These are phyloP conservation scores for Pythium periplocum DNA, from an alignment of 352 stramenopile species.

Conservation along the genomic window DNA sequence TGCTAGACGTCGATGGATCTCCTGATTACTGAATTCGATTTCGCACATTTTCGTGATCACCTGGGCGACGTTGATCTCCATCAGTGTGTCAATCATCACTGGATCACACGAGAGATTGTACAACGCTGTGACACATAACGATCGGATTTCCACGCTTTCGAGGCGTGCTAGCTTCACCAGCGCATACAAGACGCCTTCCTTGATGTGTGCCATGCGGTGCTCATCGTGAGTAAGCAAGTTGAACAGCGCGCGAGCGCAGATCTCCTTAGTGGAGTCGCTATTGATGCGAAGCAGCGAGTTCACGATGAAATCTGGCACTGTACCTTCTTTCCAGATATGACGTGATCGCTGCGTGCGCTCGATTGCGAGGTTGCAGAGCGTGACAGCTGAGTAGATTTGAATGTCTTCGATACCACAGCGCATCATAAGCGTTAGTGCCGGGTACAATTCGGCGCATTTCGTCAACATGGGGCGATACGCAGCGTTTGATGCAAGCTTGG, in stretches of 20 bases:
- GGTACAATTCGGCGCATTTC: conserved; percentile 67
- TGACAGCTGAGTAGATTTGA: conserved; percentile 86
- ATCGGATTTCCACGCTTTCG: conserved; percentile 77
- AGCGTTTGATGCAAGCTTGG: conserved; percentile 62
- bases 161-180: conserved; percentile 81
- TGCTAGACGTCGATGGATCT: conserved; percentile 66
- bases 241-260: conserved; percentile 79
- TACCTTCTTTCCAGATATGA: conserved; percentile 84
- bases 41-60: conserved; percentile 85
- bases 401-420: conserved; percentile 83
- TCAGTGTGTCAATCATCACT: conserved; percentile 61
- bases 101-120: conserved; percentile 84
- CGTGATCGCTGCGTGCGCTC: conserved; percentile 51
- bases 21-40: conserved; percentile 78
- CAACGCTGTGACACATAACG: conserved; percentile 68
- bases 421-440: conserved; percentile 84
- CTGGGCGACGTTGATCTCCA: conserved; percentile 82
- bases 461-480: conserved; percentile 48
- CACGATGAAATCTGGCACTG: conserved; percentile 85
- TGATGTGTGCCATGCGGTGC: conserved; percentile 73
- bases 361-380: conserved; percentile 80
- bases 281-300: conserved; percentile 87
- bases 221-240: conserved; percentile 85
- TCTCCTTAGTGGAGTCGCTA: conserved; percentile 85
- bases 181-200: conserved; percentile 84